phyloP scores from a whole-genome alignment of 371 early-diverging fungal genomes.

The Mucor sp. region DNA sequence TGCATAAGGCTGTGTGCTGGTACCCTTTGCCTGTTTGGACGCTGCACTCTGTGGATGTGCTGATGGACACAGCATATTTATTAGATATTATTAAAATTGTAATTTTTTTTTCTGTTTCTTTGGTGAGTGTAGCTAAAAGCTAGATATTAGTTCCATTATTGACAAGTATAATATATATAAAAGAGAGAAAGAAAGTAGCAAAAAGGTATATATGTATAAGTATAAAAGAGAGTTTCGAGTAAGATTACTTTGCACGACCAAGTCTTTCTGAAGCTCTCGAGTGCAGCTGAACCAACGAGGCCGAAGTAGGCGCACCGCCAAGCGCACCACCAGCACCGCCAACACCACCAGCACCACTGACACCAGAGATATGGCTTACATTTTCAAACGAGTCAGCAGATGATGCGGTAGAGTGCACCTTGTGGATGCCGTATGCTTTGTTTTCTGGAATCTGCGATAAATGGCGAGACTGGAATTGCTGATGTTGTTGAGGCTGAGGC shows the following conservation, averaged over 20 bases:
- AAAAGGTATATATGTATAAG: conserved; percentile 7
- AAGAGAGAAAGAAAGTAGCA: not conserved
- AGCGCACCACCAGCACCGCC: conserved; percentile 35
- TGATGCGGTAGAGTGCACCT: conserved; percentile 17
- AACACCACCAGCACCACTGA: conserved; percentile 36
- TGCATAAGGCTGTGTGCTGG: not conserved
- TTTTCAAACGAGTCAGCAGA: conserved; percentile 46
- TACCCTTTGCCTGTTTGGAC: too few relatives aligned
- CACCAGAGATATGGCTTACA: conserved; percentile 44
- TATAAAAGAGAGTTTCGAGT: not conserved
- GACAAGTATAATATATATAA: not conserved
- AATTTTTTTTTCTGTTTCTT: not conserved
- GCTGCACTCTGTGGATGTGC: too few relatives aligned
- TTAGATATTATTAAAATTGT: conserved; percentile 5
- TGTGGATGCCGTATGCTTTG: conserved; percentile 2
- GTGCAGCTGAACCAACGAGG: conserved; percentile 16
- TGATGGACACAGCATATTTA: not conserved
- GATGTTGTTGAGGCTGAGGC: conserved; percentile 9
- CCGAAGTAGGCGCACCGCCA: conserved; percentile 22
- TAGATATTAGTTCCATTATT: not conserved
- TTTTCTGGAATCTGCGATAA: conserved; percentile 33
- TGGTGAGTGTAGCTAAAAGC: not conserved
- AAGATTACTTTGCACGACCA: conserved; percentile 25
- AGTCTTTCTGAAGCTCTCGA: conserved; percentile 29
- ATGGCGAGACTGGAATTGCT: not conserved